Evolutionary conservation across 805 yeast genomes (phyloP).

Genomic region (Sugiyamaella chiloensis): DNA sequence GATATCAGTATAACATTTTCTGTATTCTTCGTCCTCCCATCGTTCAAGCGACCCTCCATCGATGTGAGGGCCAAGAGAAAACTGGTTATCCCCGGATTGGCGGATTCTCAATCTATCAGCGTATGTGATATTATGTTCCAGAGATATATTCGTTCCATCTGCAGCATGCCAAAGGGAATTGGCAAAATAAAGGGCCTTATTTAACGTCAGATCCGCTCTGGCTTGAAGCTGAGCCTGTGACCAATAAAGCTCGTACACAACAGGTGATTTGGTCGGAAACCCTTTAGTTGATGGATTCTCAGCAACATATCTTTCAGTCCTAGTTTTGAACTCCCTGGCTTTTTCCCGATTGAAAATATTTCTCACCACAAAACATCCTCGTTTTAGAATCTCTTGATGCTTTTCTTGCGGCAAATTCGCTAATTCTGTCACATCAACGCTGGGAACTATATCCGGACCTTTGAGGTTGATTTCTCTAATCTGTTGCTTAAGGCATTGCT

Average conservation of each 20-base stretch:
- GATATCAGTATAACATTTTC: constrained; percentile 37
- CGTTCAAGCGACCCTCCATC: constrained; percentile 45
- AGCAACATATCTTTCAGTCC: constrained; percentile 29
- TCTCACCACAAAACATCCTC: constrained; percentile 35
- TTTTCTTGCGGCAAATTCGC: neutral
- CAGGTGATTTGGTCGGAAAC: constrained; percentile 27
- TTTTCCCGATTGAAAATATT: constrained; percentile 32
- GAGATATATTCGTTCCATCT: constrained; percentile 30
- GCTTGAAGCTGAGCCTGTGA: constrained; percentile 39
- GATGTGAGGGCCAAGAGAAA: constrained; percentile 39
- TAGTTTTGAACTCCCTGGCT: constrained; percentile 28
- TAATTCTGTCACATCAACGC: constrained; percentile 12
- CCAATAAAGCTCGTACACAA: constrained; percentile 40
- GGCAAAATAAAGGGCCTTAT: constrained; percentile 31
- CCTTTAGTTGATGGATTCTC: constrained; percentile 31
- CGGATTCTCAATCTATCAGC: constrained; percentile 45
- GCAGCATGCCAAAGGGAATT: constrained; percentile 33
- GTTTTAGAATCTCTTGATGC: constrained; percentile 15
- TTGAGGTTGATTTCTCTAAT: constrained; percentile 7
- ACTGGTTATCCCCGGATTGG: constrained; percentile 35
- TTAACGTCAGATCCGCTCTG: constrained; percentile 38
- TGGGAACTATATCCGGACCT: constrained; percentile 14
- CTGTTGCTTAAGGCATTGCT: constrained; percentile 10
- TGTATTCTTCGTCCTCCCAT: constrained; percentile 44
- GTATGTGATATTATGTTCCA: constrained; percentile 37